A percentile compares a stretch with the other conserved stretches of the same genome.
Evolutionary conservation across 768 basidiomycete genomes (phyloP).

Genomic region (Rhodotorula taiwanensis): DNA sequence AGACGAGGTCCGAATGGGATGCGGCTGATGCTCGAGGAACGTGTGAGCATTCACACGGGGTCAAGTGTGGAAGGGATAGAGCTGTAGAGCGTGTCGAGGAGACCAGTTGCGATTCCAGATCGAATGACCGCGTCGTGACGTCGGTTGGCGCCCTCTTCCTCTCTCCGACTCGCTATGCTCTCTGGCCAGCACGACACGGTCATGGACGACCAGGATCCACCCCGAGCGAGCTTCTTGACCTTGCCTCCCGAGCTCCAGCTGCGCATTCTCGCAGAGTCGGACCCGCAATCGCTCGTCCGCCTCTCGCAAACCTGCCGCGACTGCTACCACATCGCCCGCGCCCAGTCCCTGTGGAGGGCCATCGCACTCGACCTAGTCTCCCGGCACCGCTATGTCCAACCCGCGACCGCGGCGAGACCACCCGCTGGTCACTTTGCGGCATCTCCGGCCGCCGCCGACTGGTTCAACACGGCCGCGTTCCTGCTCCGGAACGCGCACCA

Average conservation of each 20-base stretch:
- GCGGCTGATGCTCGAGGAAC: no score
- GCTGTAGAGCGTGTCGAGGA: no score
- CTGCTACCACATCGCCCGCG: not conserved
- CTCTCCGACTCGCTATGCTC: no score
- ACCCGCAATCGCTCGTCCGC: constrained; percentile 18
- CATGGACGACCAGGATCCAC: not conserved
- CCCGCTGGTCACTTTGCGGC: not conserved
- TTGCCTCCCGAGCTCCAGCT: constrained; percentile 30
- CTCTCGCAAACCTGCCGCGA: not conserved
- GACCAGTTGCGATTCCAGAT: no score
- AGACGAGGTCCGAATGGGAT: no score
- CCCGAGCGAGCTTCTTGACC: not conserved
- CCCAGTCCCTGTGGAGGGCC: constrained; percentile 8
- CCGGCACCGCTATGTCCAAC: not conserved
- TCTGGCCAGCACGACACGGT: no score
- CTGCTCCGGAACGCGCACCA: constrained; percentile 1
- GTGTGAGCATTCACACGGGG: no score
- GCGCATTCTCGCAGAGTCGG: constrained; percentile 7
- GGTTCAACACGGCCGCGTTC: constrained; percentile 9
- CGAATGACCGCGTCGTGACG: no score
- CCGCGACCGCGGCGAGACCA: not conserved
- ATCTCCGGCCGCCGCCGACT: not conserved
- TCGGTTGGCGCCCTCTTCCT: no score
- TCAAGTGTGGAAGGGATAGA: no score
- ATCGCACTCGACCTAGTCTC: constrained; percentile 5